Percentiles rank a stretch among this genome's conserved stretches.
phyloP scores from a whole-genome alignment of 73 alveolate species.

The Stentor roeselii region DNA sequence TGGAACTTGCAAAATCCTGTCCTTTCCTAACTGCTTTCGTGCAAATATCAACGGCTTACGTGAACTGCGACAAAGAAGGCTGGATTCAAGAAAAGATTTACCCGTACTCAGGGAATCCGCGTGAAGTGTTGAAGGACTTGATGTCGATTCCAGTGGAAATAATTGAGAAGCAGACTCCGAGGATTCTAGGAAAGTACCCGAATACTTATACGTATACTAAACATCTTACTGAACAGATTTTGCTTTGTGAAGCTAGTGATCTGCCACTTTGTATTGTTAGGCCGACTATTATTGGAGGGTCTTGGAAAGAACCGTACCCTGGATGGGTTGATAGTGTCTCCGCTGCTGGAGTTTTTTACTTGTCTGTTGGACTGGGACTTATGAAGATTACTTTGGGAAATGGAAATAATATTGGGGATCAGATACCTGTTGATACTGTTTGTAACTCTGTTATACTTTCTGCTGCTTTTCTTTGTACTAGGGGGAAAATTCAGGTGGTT shows the following conservation, averaged over 20 bases:
- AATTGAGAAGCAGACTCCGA: conserved; percentile 49
- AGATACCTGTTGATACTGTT: conserved; percentile 84
- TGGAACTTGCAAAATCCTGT: conserved; percentile 55
- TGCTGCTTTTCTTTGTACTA: neutral
- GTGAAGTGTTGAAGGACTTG: conserved; percentile 31
- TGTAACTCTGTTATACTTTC: conserved; percentile 54
- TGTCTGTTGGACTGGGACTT: conserved; percentile 71
- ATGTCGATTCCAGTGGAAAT: conserved; percentile 48
- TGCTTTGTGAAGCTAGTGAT: conserved; percentile 46
- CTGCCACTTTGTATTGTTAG: conserved; percentile 67
- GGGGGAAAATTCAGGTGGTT: conserved; percentile 21
- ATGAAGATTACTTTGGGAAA: conserved; percentile 63
- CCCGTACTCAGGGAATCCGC: conserved; percentile 44
- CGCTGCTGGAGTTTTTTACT: conserved; percentile 70
- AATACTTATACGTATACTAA: conserved; percentile 84
- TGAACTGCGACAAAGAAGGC: conserved; percentile 64
- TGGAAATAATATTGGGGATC: conserved; percentile 65
- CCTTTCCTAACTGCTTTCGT: conserved; percentile 48
- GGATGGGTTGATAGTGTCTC: conserved; percentile 90
- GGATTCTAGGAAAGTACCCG: conserved; percentile 69
- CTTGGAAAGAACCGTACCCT: conserved; percentile 71
- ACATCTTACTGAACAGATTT: conserved; percentile 68
- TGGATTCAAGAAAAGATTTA: conserved; percentile 79
- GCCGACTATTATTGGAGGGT: conserved; percentile 82
- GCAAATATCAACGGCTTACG: conserved; percentile 63